Evolutionary conservation across 2,329 filamentous ascomycete species (phyloP), one percentile per base, ranked within the genome.

Genomic region (Penicillium thymicola): DNA sequence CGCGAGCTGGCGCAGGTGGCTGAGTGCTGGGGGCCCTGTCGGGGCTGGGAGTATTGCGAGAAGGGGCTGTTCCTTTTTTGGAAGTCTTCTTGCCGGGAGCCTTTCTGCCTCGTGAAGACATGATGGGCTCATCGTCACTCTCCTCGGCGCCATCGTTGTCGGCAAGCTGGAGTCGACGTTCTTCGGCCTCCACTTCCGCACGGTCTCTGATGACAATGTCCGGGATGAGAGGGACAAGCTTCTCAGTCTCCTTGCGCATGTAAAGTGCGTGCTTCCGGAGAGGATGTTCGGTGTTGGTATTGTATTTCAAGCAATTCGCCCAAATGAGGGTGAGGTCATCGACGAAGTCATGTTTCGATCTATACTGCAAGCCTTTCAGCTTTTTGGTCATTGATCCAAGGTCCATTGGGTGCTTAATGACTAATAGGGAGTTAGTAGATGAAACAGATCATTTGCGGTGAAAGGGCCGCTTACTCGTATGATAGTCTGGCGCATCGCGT

Each of bases 341-440:
- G 27, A 97, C 92, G 64, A 99, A 99, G 25, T 99, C 94, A 59
- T 89, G 85, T 77, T 99, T 99, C 45, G 89, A 92, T 71, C 90
- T 92, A 76, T 90, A 94, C 37, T 82, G 82, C 36, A 91, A 76
- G 10, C 83, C 82, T 71, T 93, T 93, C 53, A 99, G 85, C 78
- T 97, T 99, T 79, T 99, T 99, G 60, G 95, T 96, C 92, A 99
- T 97, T 46, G 87, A 88, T 37, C 94, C 94, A 55, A 99, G 86
- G 72, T 99, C 94, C 94, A 99, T 99, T 2, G 94, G 94, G 45
- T 92, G 89, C 76, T 95, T 97, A 76, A 97, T 97, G 63, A 90
- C 88, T 92, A 70, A 58, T 45, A 11, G 25, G n/a, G 51, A 18
- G 60, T 72, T 58, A 74, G 63, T 50, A 44, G 9, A 28, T 38